Percentiles rank a stretch among this genome's conserved stretches.
phyloP scores from a whole-genome alignment of 768 basidiomycete genomes.

The Dacryopinax primogenitus region DNA sequence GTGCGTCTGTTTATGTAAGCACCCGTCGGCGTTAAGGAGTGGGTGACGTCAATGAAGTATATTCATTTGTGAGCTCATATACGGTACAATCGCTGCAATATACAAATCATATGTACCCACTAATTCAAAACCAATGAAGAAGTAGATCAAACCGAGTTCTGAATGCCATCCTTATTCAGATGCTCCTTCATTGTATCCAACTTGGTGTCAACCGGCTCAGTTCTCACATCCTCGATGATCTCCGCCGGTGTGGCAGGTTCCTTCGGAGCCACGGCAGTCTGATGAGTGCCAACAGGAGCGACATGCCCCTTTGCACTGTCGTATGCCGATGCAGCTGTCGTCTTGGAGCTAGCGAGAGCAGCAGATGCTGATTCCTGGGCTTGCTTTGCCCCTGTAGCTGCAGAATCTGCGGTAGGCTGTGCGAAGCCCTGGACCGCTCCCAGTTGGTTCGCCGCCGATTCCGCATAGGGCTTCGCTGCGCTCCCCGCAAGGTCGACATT shows the following conservation, averaged over 20 bases:
- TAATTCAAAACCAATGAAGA: too few species aligned
- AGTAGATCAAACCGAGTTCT: too few species aligned
- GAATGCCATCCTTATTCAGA: neutral
- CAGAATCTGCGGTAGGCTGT: neutral
- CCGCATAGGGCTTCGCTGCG: neutral
- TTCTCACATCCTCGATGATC: neutral
- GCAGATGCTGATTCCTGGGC: neutral
- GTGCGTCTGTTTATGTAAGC: too few species aligned
- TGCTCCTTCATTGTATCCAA: neutral
- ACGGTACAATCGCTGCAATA: too few species aligned
- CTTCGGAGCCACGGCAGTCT: neutral
- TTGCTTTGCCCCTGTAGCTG: neutral
- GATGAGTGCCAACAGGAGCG: neutral
- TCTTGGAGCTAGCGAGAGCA: neutral
- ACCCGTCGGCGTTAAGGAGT: too few species aligned
- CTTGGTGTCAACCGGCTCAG: conserved; percentile 1
- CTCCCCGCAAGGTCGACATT: neutral
- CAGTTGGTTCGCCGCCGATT: neutral
- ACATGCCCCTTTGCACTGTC: neutral
- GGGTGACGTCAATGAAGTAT: too few species aligned
- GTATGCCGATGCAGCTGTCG: neutral
- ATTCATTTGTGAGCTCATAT: too few species aligned
- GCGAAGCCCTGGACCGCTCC: neutral
- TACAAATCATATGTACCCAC: too few species aligned
- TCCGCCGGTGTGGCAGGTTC: neutral